phyloP scores from a whole-genome alignment of 2,329 filamentous ascomycete genomes.

The Emmonsia crescens region DNA sequence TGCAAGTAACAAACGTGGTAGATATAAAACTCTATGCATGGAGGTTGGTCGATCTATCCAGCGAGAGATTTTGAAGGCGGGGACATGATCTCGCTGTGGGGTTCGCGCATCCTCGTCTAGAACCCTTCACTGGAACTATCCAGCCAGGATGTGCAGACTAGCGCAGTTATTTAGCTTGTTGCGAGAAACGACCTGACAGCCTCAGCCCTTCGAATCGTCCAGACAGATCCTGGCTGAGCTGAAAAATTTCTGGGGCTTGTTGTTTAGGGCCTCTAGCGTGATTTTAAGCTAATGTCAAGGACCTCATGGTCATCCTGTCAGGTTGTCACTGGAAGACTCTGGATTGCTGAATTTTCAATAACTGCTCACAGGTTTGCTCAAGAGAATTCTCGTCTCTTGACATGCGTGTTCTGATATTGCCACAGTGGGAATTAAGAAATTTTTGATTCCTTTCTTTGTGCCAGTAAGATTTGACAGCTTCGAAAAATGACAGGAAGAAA shows the following conservation, averaged over 20 bases:
- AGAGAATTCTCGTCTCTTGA: background rate
- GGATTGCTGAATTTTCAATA: background rate
- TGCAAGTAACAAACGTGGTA: background rate
- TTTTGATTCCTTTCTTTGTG: background rate
- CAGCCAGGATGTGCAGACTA: background rate
- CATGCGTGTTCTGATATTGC: background rate
- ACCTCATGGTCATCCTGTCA: background rate
- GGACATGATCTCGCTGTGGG: background rate
- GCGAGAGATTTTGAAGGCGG: background rate
- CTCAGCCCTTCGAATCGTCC: background rate
- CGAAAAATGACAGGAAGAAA: background rate
- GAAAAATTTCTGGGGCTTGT: background rate
- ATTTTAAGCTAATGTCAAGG: background rate
- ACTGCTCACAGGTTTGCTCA: background rate
- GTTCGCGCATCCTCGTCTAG: background rate
- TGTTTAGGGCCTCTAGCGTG: background rate
- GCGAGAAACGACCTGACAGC: background rate
- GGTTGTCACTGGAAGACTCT: background rate
- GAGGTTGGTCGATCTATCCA: background rate
- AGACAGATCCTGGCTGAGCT: background rate
- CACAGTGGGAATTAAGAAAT: background rate
- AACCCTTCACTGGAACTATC: background rate
- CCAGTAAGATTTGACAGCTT: background rate
- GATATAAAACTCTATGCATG: background rate
- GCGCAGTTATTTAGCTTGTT: background rate